Conservation (phyloP, 495 filamentous ascomycete species). For the Durotheca rogersii region DNA sequence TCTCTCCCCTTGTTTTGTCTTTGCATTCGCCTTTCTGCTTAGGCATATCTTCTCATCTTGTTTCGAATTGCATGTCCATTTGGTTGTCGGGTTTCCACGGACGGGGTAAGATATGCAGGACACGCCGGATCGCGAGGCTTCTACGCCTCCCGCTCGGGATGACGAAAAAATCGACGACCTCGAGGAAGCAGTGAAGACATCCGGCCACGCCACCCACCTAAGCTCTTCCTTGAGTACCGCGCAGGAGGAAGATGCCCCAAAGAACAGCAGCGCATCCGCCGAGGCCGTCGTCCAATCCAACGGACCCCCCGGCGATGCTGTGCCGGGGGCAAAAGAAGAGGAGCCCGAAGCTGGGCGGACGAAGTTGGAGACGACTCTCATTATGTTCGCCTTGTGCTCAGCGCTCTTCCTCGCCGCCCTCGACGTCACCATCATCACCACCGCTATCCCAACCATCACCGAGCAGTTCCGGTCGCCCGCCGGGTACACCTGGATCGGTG, state of each 20-base stretch:
- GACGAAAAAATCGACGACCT: constrained; percentile 27
- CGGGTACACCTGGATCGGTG: constrained; percentile 74
- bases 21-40: too few species aligned
- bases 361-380: constrained; percentile 36
- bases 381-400: constrained; percentile 47
- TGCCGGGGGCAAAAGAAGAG: constrained; percentile 2
- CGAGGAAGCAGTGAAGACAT: constrained; percentile 11
- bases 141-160: constrained; percentile 23
- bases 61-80: constrained; percentile 1
- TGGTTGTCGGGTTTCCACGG: neutral
- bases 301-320: neutral
- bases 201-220: constrained; percentile 4
- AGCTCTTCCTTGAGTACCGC: constrained; percentile 23
- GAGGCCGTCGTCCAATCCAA: neutral
- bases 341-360: constrained; percentile 40
- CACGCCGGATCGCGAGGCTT: constrained; percentile 22
- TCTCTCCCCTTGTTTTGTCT: too few species aligned
- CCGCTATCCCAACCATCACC: constrained; percentile 58
- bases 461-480: constrained; percentile 61
- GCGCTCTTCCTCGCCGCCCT: constrained; percentile 58
- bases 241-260: constrained; percentile 5
- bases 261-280: neutral
- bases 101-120: constrained; percentile 5
- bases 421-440: constrained; percentile 51
- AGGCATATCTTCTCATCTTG: too few species aligned